Percentiles rank a stretch among this genome's conserved stretches.
Evolutionary conservation across 768 basidiomycete species (phyloP).

Genomic region (Hygrocybe coccinea): DNA sequence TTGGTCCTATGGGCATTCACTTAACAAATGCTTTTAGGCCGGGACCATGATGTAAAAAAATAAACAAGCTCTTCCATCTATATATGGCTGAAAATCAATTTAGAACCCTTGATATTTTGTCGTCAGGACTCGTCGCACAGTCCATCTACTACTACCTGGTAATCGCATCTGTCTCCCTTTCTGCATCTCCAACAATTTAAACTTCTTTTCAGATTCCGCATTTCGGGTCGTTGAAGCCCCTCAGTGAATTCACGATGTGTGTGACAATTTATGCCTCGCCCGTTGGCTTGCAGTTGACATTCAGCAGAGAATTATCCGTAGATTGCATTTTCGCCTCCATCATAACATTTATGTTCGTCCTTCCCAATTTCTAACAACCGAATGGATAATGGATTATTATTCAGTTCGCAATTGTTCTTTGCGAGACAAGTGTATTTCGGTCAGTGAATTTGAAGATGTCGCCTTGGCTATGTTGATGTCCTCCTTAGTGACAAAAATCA

Average conservation of each 20-base stretch:
- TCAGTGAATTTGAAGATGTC: slow-evolving; percentile 9
- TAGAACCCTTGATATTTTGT: slow-evolving; percentile 34
- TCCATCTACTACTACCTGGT: slow-evolving; percentile 45
- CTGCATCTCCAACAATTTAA: not conserved
- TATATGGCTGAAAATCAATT: not conserved
- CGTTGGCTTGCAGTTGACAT: not conserved
- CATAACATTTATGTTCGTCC: slow-evolving; percentile 39
- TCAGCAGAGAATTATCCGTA: slow-evolving; percentile 32
- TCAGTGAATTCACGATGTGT: slow-evolving; percentile 37
- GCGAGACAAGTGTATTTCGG: slow-evolving; percentile 38
- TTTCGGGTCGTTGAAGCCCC: slow-evolving; percentile 37
- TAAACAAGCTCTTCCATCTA: not conserved
- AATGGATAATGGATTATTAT: not conserved
- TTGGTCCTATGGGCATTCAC: not conserved
- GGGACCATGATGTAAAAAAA: slow-evolving; percentile 16
- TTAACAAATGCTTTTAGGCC: slow-evolving; percentile 4
- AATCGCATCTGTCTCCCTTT: not conserved
- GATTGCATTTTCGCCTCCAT: slow-evolving; percentile 42
- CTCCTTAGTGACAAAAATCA: slow-evolving; percentile 5
- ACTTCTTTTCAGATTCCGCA: slow-evolving; percentile 34
- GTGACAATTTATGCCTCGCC: slow-evolving; percentile 7
- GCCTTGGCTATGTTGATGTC: not conserved
- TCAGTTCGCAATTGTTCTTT: slow-evolving; percentile 43
- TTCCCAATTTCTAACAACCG: not conserved
- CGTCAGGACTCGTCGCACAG: slow-evolving; percentile 38